Percentiles rank a stretch among this genome's conserved stretches.
Evolutionary conservation across 1,284 basidiomycete species (phyloP).

Genomic region (Athelia psychrophila): DNA sequence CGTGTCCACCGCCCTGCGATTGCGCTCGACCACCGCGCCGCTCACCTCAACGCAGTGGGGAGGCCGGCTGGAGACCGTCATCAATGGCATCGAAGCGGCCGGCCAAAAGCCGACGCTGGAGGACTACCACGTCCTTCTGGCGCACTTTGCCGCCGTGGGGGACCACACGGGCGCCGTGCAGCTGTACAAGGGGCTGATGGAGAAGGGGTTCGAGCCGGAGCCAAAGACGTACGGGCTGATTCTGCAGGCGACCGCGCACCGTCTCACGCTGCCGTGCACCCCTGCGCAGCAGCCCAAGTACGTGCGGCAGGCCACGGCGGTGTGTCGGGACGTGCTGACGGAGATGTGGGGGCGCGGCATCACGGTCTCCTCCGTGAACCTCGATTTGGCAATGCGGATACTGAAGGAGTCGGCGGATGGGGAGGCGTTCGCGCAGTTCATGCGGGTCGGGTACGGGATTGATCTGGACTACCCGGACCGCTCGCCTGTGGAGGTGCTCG

Average conservation of each 20-base stretch:
- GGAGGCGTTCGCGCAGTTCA: slow-evolving; percentile 49
- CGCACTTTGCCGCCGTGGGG: slow-evolving; percentile 71
- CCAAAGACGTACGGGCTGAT: slow-evolving; percentile 58
- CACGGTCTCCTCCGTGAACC: slow-evolving; percentile 50
- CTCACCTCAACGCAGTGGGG: slow-evolving; percentile 51
- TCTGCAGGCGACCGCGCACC: slow-evolving; percentile 65
- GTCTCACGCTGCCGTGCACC: slow-evolving; percentile 54
- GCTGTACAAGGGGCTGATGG: slow-evolving; percentile 58
- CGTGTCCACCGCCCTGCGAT: slow-evolving; percentile 32
- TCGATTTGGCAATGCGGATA: slow-evolving; percentile 66
- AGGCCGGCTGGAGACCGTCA: slow-evolving; percentile 57
- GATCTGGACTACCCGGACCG: slow-evolving; percentile 72
- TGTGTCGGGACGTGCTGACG: slow-evolving; percentile 48
- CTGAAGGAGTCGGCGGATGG: slow-evolving; percentile 60
- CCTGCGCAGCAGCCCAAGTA: slow-evolving; percentile 29
- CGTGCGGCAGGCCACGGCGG: slow-evolving; percentile 37
- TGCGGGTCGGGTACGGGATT: slow-evolving; percentile 68
- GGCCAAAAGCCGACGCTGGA: slow-evolving; percentile 49
- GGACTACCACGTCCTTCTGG: slow-evolving; percentile 72
- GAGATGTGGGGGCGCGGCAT: slow-evolving; percentile 52
- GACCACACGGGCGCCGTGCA: slow-evolving; percentile 55
- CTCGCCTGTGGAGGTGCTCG: slow-evolving; percentile 43
- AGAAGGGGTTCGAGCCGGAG: slow-evolving; percentile 41
- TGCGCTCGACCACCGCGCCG: slow-evolving; percentile 29
- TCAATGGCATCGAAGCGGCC: slow-evolving; percentile 61